Evolutionary conservation across 2,329 filamentous ascomycete genomes (phyloP), one percentile per base, ranked within the genome.

Genomic region (Aspergillus sp.): DNA sequence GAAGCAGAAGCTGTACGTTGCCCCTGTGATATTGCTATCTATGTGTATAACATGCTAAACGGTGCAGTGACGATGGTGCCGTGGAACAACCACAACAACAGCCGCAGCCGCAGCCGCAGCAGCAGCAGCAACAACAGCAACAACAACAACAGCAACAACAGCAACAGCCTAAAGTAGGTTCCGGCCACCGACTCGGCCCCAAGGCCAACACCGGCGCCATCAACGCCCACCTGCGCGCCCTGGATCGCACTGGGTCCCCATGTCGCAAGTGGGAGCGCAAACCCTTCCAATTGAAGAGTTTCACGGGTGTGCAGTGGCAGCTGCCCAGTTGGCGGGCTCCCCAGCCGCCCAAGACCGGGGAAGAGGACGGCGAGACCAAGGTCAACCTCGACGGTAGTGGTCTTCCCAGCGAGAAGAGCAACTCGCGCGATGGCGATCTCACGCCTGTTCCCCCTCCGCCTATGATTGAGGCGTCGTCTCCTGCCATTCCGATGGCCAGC

Each of bases 171-270:
- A 66, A 61, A 52, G 51, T 59, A 50, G 60, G 63, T 4, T 69
- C 73, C 40, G 74, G 76, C 43, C 87, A 91, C 70, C 94, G 94
- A 67, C 83, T 97, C 28, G 91, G 91, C 3, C 93, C 93, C 56
- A 97, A 96, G 69, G 91, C 91, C 44, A 97, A 96, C 66, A 87
- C 91, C 60, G 93, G 93, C 53, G 91, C 91, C 49, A 98, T 98
- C 76, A 98, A 98, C 64, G 93, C 93, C 46, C 88, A 88, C 44
- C 83, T 98, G 43, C 88, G 93, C 46, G 91, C 93, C 8, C 85
- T 98, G 54, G 93, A 98, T 68, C 84, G 91, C 51, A 86, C 86
- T 5, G 91, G 91, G 56, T 86, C 91, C 61, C 90, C 93, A 7
- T 96, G 90, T 68, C 86, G 91, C 54, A 90, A 83, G 66, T 98